Conservation (phyloP, 2,329 filamentous ascomycete genomes). For the Aspergillus clavatus region DNA sequence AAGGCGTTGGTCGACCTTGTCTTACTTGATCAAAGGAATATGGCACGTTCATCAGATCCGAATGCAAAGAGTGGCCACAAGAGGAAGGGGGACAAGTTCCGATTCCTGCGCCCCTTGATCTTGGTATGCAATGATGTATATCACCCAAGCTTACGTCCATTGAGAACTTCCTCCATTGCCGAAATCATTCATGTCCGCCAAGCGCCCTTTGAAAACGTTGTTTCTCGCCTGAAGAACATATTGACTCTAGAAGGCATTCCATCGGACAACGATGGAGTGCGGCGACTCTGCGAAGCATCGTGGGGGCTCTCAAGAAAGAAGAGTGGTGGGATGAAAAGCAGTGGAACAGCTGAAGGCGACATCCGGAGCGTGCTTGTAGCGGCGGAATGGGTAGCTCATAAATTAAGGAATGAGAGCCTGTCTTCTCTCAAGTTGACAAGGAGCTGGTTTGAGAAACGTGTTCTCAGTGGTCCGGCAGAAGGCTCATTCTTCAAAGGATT, state of each 20-base stretch:
- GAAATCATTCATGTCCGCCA: constrained; percentile 91
- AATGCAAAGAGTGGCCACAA: constrained; percentile 27
- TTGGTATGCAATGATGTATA: constrained; percentile 98
- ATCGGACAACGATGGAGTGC: constrained; percentile 82
- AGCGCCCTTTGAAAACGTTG: constrained; percentile 79
- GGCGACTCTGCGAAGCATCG: constrained; percentile 62
- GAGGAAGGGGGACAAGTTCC: constrained; percentile 80
- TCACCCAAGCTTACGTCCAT: constrained; percentile 76
- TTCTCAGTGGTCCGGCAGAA: constrained; percentile 50
- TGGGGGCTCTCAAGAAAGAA: constrained; percentile 60
- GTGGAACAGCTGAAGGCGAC: constrained; percentile 49
- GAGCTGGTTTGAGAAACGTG: constrained; percentile 57
- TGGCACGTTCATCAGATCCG: constrained; percentile 30
- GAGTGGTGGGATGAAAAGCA: constrained; percentile 44
- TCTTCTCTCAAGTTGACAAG: constrained; percentile 47
- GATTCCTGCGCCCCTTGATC: constrained; percentile 79
- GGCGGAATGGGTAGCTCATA: constrained; percentile 61
- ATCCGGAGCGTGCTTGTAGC: constrained; percentile 62
- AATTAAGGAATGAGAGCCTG: constrained; percentile 46
- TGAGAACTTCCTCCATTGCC: constrained; percentile 78
- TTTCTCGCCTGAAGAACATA: constrained; percentile 71
- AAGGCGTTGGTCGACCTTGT: constrained; percentile 91
- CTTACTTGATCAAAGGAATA: constrained; percentile 78
- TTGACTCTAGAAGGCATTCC: constrained; percentile 86
- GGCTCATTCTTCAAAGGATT: constrained; percentile 52